Percentiles rank a stretch among this genome's conserved stretches.
These are phyloP conservation scores for Scutellaria barbata DNA, from an alignment of 257 asterid species.

Conservation along the genomic window DNA sequence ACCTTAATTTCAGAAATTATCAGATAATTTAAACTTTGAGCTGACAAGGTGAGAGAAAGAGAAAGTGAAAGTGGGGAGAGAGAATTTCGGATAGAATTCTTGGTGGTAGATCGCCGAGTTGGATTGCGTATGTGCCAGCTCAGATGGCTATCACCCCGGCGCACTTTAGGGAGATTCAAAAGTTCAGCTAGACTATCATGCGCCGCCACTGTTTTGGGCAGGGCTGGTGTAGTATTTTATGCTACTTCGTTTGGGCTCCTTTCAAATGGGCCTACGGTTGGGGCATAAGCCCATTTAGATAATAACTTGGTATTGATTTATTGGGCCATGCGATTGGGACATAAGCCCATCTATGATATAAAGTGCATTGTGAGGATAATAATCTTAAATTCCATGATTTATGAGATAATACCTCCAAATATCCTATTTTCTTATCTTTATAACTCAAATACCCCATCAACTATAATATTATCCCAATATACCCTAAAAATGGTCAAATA, in stretches of 20 bases:
- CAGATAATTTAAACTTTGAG: constrained; percentile 19
- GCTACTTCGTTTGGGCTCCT: not conserved
- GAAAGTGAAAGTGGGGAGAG: not conserved
- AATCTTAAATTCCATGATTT: too few relatives aligned
- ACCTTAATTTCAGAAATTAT: constrained; percentile 2
- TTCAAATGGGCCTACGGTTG: not conserved
- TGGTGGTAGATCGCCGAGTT: constrained; percentile 42
- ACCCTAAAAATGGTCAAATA: too few relatives aligned
- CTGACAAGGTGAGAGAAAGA: constrained; percentile 21
- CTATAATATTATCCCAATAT: too few relatives aligned
- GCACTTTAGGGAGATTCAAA: constrained; percentile 26
- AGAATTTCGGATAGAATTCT: constrained; percentile 19
- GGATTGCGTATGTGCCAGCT: constrained; percentile 52
- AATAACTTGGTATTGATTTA: not conserved
- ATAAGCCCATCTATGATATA: too few relatives aligned
- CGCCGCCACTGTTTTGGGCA: constrained; percentile 14
- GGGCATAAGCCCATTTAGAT: not conserved
- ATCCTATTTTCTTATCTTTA: too few relatives aligned
- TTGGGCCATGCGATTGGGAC: not conserved
- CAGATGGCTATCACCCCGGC: constrained; percentile 35
- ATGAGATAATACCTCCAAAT: too few relatives aligned
- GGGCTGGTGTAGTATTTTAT: too few relatives aligned
- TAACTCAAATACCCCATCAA: too few relatives aligned
- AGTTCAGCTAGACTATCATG: not conserved
- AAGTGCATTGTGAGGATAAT: too few relatives aligned